These are phyloP conservation scores for Monosporozyma aerobia DNA, from an alignment of 805 yeast genomes.

Conservation along the genomic window DNA sequence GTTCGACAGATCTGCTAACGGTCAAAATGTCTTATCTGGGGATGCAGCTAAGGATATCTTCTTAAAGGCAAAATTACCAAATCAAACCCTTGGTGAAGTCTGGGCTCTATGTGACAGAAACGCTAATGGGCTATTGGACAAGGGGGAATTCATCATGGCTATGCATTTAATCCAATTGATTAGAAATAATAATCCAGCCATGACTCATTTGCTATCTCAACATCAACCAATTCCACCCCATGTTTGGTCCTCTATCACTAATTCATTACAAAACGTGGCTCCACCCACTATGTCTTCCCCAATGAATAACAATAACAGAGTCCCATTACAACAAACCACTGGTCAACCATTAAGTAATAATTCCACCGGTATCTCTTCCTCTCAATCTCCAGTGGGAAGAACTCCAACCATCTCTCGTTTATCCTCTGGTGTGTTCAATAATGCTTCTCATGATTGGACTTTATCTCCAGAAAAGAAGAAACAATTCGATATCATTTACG, in stretches of 20 bases:
- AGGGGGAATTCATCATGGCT: constrained; percentile 77
- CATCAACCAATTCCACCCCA: constrained; percentile 1
- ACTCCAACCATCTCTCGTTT: constrained; percentile 29
- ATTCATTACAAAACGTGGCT: neutral
- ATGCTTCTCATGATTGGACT: constrained; percentile 50
- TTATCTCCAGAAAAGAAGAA: constrained; percentile 59
- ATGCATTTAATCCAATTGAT: constrained; percentile 80
- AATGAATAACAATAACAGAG: neutral
- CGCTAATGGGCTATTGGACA: constrained; percentile 60
- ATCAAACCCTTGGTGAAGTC: constrained; percentile 66
- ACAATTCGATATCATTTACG: constrained; percentile 74
- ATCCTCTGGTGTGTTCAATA: constrained; percentile 28
- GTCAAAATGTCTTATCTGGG: constrained; percentile 57
- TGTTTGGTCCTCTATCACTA: neutral
- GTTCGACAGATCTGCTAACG: constrained; percentile 50
- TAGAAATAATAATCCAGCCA: constrained; percentile 44
- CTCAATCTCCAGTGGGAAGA: constrained; percentile 24
- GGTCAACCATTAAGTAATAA: constrained; percentile 22
- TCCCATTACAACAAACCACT: constrained; percentile 25
- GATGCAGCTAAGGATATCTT: constrained; percentile 78
- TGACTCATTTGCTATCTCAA: constrained; percentile 33
- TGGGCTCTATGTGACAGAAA: constrained; percentile 83
- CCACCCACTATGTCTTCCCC: neutral
- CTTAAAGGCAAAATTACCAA: constrained; percentile 79
- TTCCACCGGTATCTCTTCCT: constrained; percentile 21